Base-by-base conservation (phyloP, 495 filamentous ascomycete species). In the Cairneyella variabilis region DNA sequence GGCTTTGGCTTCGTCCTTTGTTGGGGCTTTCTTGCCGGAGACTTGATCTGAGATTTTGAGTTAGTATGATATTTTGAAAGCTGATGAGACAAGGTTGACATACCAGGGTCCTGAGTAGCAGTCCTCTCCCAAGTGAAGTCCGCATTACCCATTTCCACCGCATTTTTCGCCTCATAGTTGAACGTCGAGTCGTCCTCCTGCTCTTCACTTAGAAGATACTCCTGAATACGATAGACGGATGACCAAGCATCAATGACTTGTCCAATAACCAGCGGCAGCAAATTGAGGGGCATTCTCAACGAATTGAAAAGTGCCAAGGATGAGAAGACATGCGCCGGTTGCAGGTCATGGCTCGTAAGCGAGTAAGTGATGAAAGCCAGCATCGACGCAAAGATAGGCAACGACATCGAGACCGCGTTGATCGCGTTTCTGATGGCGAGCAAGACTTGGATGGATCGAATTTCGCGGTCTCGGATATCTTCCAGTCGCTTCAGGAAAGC, bases 311-410 rank as follows among this genome's bases (percentile, higher is more conserved):
- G 71, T 1, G 91, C 92, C 26, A 97, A 73, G 0, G 93, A 96
- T 0, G 91, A 96, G 71, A 98, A 98, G 42, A 97, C 77, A 16
- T 82, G 74, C 0, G 91, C 90, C 0, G 92, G 84, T 14, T 82
- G 69, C 10, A 96, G 76, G 11, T 62, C 64, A 59, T 92, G 85
- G 30, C 83, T 72, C 2, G 90, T 83, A 23, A 95, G 74, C 1
- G 88, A 86, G 64, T 89, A 97, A 4, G 90, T 95, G 66, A 98
- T 91, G 70, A 98, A 98, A 1, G 91, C 78, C 26, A 97, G 69
- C 90, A 97, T 96, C 7, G 91, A 92, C 3, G 91, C 91, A 60
- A 96, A 96, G 34, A 90, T 85, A 6, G 93, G 91, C 54, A 96
- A 73, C 8, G 87, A 85, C 67, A 82, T 64, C 55, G 76, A 76